A percentile compares a stretch with the other conserved stretches of the same genome.
These are phyloP conservation scores for Starmerella khaoyaiensis DNA, from an alignment of 805 yeast species.

Conservation along the genomic window DNA sequence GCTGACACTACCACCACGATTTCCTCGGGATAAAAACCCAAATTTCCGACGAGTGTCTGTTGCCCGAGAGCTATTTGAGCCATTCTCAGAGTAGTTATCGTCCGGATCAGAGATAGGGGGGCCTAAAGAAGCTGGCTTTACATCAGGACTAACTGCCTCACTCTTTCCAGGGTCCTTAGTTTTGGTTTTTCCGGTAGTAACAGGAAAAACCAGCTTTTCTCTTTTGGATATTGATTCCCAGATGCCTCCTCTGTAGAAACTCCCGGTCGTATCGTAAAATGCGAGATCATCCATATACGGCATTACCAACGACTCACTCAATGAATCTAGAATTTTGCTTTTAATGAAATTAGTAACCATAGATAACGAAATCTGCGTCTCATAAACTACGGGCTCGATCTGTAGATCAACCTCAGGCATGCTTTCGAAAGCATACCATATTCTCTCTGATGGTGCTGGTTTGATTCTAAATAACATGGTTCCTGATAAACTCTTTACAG, in stretches of 20 bases:
- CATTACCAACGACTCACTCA: conserved; percentile 63
- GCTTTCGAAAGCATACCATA: conserved; percentile 79
- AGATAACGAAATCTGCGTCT: conserved; percentile 64
- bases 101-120: too few species aligned
- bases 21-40: too few species aligned
- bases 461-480: conserved; percentile 56
- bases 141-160: neutral
- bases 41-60: too few species aligned
- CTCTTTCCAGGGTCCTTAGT: neutral
- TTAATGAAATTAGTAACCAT: conserved; percentile 71
- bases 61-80: too few species aligned
- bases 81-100: neutral
- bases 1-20: too few species aligned
- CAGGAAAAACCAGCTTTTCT: too few species aligned
- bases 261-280: conserved; percentile 51
- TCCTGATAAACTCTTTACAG: conserved; percentile 58
- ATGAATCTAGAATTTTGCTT: conserved; percentile 62
- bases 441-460: conserved; percentile 79
- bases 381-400: conserved; percentile 84
- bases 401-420: conserved; percentile 65
- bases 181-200: neutral
- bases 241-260: conserved; percentile 80
- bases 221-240: conserved; percentile 48
- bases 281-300: conserved; percentile 85
- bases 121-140: conserved; percentile 2